Evolutionary conservation across 2,329 filamentous ascomycete genomes (phyloP).

Genomic region (Ceratocystis destructans): DNA sequence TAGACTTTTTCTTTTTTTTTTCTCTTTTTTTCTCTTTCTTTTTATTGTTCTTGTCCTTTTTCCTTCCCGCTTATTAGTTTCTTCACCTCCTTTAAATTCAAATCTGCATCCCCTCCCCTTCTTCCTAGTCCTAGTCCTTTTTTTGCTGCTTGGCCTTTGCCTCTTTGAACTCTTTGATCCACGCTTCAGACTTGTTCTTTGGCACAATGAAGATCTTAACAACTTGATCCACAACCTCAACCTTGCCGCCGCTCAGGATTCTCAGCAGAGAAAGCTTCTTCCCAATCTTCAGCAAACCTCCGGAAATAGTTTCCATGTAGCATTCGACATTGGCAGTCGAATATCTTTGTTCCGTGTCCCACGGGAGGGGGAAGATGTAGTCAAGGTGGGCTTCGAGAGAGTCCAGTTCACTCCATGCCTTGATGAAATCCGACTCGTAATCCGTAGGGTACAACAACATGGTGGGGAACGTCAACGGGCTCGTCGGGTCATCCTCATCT

Average conservation of each 20-base stretch:
- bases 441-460: constrained; percentile 75
- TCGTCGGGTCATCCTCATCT: constrained; percentile 51
- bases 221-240: constrained; percentile 78
- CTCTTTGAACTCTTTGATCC: constrained; percentile 73
- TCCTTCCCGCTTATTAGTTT: background rate
- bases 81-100: constrained; percentile 14
- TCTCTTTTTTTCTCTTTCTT: background rate
- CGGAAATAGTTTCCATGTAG: constrained; percentile 70
- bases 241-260: constrained; percentile 58
- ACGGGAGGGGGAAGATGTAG: constrained; percentile 79
- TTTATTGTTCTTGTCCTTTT: constrained; percentile 7
- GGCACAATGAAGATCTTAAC: constrained; percentile 75
- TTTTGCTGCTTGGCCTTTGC: constrained; percentile 42
- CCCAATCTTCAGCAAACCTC: constrained; percentile 77
- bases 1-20: constrained; percentile 5
- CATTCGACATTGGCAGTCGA: constrained; percentile 56
- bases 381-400: constrained; percentile 61
- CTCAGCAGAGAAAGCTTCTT: constrained; percentile 68
- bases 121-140: constrained; percentile 5
- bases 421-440: constrained; percentile 79
- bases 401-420: constrained; percentile 67
- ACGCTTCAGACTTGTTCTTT: constrained; percentile 51
- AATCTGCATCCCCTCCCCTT: background rate
- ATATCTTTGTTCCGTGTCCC: constrained; percentile 63
- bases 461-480: constrained; percentile 59